Conservation (phyloP, 805 yeast species). For the Spathaspora girioi region DNA sequence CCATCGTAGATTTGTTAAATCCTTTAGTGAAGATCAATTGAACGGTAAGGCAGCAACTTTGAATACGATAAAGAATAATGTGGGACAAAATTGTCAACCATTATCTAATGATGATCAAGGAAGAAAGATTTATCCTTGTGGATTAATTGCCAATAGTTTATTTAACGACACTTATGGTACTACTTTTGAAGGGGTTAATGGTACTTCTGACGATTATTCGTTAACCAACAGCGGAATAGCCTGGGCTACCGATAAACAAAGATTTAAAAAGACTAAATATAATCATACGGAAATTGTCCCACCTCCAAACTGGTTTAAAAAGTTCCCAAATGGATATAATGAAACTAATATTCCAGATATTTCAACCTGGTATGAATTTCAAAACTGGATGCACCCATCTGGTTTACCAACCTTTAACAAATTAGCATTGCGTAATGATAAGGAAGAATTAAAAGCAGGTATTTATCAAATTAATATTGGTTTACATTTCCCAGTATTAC, state of each 20-base stretch:
- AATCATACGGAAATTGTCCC: slow-evolving; percentile 35
- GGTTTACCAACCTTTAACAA: slow-evolving; percentile 40
- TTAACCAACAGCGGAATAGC: slow-evolving; percentile 40
- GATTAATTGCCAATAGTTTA: slow-evolving; percentile 74
- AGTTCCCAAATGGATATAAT: slow-evolving; percentile 41
- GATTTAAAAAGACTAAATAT: slow-evolving; percentile 42
- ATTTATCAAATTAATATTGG: slow-evolving; percentile 64
- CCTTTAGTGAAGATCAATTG: slow-evolving; percentile 42
- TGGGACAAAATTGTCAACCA: slow-evolving; percentile 45
- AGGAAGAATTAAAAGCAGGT: slow-evolving; percentile 53
- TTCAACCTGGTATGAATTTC: slow-evolving; percentile 41
- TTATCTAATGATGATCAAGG: slow-evolving; percentile 37
- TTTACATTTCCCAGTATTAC: slow-evolving; percentile 74
- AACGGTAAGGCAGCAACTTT: slow-evolving; percentile 36
- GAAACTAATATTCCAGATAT: slow-evolving; percentile 42
- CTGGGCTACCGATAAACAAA: slow-evolving; percentile 34
- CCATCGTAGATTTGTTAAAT: slow-evolving; percentile 42
- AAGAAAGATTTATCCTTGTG: slow-evolving; percentile 71
- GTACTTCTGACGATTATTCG: slow-evolving; percentile 25
- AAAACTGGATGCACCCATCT: slow-evolving; percentile 45
- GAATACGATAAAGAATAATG: slow-evolving; percentile 32
- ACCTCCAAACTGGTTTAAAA: slow-evolving; percentile 45
- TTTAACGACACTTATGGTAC: slow-evolving; percentile 65
- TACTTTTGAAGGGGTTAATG: slow-evolving; percentile 35
- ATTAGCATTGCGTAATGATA: slow-evolving; percentile 59